A percentile compares a stretch with the other conserved stretches of the same genome.
Evolutionary conservation across 129 eudicot species (phyloP).

Genomic region (Artemisia argyi): DNA sequence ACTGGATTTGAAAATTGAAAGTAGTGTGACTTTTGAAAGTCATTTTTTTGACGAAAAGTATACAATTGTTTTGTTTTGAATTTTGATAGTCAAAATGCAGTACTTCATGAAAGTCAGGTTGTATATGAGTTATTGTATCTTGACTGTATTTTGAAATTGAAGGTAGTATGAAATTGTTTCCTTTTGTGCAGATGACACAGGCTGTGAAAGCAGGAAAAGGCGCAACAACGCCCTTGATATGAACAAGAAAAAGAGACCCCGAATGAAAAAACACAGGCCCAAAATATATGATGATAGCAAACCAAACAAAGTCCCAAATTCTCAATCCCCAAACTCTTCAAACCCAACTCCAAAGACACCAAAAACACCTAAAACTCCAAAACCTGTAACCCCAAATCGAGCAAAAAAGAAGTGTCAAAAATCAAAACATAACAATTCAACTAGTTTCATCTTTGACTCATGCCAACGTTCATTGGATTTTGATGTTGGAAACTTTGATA

Average conservation of each 20-base stretch:
- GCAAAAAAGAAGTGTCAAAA: slow-evolving; percentile 9
- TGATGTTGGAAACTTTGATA: slow-evolving; percentile 1
- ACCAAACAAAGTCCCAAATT: slow-evolving; percentile 39
- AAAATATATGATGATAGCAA: slow-evolving; percentile 38
- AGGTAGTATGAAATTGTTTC: slow-evolving; percentile 10
- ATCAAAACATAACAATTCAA: slow-evolving; percentile 15
- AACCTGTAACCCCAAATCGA: slow-evolving; percentile 36
- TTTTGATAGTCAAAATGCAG: no score
- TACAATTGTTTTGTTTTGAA: no score
- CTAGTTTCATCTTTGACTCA: no score
- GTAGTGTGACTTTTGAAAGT: no score
- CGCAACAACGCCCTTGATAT: slow-evolving; percentile 24
- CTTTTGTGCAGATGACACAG: slow-evolving; percentile 32
- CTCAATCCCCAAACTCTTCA: slow-evolving; percentile 19
- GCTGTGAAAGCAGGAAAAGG: slow-evolving; percentile 36
- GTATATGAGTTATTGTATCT: no score
- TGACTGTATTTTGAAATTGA: no score
- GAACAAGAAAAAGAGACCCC: slow-evolving; percentile 42
- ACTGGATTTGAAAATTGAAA: no score
- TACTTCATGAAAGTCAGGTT: no score
- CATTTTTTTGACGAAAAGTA: no score
- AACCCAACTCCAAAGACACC: slow-evolving; percentile 33
- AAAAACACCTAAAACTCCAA: slow-evolving; percentile 23
- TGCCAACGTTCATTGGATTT: slow-evolving; percentile 39
- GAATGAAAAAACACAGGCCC: slow-evolving; percentile 51